Evolutionary conservation across 768 basidiomycete species (phyloP).

Genomic region (Naganishia onofrii): DNA sequence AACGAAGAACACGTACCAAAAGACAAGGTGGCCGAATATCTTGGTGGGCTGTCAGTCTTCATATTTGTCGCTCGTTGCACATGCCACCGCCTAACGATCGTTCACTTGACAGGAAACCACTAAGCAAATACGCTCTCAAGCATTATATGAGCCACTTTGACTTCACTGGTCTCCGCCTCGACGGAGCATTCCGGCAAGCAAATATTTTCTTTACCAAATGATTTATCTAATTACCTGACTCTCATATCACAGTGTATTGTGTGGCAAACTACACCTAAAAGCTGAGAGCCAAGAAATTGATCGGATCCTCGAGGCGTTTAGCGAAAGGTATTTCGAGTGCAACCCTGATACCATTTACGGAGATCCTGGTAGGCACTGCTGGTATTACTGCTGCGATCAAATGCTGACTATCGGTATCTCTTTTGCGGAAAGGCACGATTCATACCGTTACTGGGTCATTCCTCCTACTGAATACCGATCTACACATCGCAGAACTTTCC

Average conservation of each 20-base stretch:
- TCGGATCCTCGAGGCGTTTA: slow-evolving; percentile 89
- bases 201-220: neutral
- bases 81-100: neutral
- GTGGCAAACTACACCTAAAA: slow-evolving; percentile 86
- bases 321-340: slow-evolving; percentile 84
- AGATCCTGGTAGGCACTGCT: slow-evolving; percentile 66
- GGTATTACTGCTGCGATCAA: neutral
- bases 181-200: slow-evolving; percentile 78
- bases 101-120: slow-evolving; percentile 59
- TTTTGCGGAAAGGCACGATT: slow-evolving; percentile 66
- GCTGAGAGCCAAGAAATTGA: slow-evolving; percentile 98
- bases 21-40: slow-evolving; percentile 94
- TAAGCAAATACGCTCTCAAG: slow-evolving; percentile 72
- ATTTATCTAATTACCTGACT: neutral
- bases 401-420: slow-evolving; percentile 6
- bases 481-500: slow-evolving; percentile 87
- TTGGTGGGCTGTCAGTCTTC: slow-evolving; percentile 78
- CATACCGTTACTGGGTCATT: slow-evolving; percentile 92
- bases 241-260: slow-evolving; percentile 63
- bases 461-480: slow-evolving; percentile 89
- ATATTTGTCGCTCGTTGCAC: slow-evolving; percentile 8
- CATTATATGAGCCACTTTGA: slow-evolving; percentile 87
- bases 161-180: slow-evolving; percentile 75
- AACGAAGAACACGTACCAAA: slow-evolving; percentile 77
- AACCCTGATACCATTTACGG: slow-evolving; percentile 79